A percentile compares a stretch with the other conserved stretches of the same genome.
Conservation (phyloP, 306 rosid species). For the Psophocarpus tetragonolobus region DNA sequence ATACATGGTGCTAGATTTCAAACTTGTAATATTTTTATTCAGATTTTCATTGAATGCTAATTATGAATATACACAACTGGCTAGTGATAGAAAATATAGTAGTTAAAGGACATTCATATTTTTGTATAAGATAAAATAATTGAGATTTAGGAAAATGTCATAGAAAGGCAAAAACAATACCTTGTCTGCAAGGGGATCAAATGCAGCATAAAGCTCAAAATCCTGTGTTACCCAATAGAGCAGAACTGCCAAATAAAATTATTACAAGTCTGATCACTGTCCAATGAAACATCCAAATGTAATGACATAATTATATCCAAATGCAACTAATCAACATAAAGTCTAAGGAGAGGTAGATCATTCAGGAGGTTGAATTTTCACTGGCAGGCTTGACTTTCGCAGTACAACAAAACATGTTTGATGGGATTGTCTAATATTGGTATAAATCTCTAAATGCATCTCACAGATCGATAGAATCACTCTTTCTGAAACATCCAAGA, state of each 20-base stretch:
- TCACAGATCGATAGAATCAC: not conserved
- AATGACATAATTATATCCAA: constrained; percentile 1
- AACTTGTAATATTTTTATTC: not conserved
- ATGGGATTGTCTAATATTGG: not conserved
- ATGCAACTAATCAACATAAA: not conserved
- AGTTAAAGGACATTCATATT: not conserved
- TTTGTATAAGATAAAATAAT: constrained; percentile 15
- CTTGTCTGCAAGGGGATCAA: constrained; percentile 98
- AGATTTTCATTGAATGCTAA: constrained; percentile 1
- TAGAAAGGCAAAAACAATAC: constrained; percentile 41
- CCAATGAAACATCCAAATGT: constrained; percentile 23
- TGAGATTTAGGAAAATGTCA: constrained; percentile 15
- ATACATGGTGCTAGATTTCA: constrained; percentile 12
- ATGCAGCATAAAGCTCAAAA: constrained; percentile 94
- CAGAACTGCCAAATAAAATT: constrained; percentile 66
- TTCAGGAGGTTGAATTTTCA: constrained; percentile 8
- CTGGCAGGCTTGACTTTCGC: not conserved
- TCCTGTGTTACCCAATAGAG: constrained; percentile 96
- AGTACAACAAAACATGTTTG: not conserved
- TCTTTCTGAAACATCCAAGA: not conserved
- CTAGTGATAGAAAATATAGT: not conserved
- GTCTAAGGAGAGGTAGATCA: constrained; percentile 4
- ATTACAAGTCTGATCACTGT: constrained; percentile 26
- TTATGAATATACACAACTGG: constrained; percentile 9
- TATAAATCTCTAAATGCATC: constrained; percentile 12